A percentile compares a stretch with the other conserved stretches of the same genome.
Conservation (phyloP, 176 grass and related monocot genomes). For the Lolium perenne region DNA sequence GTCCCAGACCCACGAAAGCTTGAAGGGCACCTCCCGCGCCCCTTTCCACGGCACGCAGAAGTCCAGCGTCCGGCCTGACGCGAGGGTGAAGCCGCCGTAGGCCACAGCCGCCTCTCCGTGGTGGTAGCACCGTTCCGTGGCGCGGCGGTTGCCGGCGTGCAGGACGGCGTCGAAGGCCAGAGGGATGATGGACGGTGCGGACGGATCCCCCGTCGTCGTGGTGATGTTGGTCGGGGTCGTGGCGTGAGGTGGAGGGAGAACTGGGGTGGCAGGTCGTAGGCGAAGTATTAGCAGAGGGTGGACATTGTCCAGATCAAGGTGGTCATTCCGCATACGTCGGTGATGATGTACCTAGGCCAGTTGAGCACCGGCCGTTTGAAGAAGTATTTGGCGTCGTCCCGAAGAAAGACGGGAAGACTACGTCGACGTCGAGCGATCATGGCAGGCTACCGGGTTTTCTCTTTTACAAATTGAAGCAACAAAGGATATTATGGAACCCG, state of each 20-base stretch:
- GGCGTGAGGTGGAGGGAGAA: background rate
- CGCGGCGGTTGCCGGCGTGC: constrained; percentile 43
- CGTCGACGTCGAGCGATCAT: too few species aligned
- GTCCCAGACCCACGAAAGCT: constrained; percentile 6
- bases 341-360: constrained; percentile 11
- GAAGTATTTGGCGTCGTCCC: background rate
- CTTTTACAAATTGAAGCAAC: too few species aligned
- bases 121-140: constrained; percentile 24
- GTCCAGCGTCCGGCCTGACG: background rate
- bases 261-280: constrained; percentile 9
- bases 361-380: background rate
- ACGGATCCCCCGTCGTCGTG: background rate
- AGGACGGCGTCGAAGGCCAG: constrained; percentile 5
- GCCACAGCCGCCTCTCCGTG: background rate
- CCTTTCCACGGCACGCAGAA: constrained; percentile 33
- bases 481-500: too few species aligned
- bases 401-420: background rate
- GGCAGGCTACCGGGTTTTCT: too few species aligned
- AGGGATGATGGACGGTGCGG: background rate
- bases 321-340: background rate
- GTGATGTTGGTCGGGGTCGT: background rate
- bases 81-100: constrained; percentile 36
- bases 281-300: background rate
- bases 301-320: background rate
- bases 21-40: constrained; percentile 8